Conservation (phyloP, 192 early-diverging fungal species). For the Helicostylum pulchrum region DNA sequence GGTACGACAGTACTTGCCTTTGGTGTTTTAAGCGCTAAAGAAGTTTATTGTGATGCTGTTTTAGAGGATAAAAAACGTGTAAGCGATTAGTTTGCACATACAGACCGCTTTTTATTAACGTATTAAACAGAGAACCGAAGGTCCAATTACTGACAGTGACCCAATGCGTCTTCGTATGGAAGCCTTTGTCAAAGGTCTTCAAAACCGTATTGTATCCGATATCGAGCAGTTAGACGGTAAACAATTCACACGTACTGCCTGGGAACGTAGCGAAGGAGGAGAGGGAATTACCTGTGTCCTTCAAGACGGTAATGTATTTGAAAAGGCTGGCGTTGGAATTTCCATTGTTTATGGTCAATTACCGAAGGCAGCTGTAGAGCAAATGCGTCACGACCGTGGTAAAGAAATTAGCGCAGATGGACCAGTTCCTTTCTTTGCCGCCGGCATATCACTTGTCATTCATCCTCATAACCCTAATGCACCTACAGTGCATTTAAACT, state of each 20-base stretch:
- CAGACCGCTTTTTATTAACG: neutral
- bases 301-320: constrained; percentile 88
- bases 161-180: constrained; percentile 87
- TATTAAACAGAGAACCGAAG: constrained; percentile 26
- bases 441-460: constrained; percentile 88
- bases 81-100: constrained; percentile 2
- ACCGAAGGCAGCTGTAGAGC: constrained; percentile 67
- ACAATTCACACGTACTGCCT: constrained; percentile 72
- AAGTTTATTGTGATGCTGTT: constrained; percentile 31
- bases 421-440: constrained; percentile 78
- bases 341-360: constrained; percentile 85
- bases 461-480: constrained; percentile 94
- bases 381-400: constrained; percentile 86
- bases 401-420: constrained; percentile 56
- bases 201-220: constrained; percentile 69
- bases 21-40: constrained; percentile 7
- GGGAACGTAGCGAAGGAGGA: constrained; percentile 90
- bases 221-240: constrained; percentile 62
- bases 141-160: constrained; percentile 44
- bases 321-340: constrained; percentile 97
- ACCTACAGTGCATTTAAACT: constrained; percentile 97
- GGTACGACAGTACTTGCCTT: constrained; percentile 11
- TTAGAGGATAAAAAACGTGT: constrained; percentile 28
- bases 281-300: constrained; percentile 90
- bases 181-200: constrained; percentile 69